phyloP scores from a whole-genome alignment of 805 yeast genomes.

The Candida peoriensis region DNA sequence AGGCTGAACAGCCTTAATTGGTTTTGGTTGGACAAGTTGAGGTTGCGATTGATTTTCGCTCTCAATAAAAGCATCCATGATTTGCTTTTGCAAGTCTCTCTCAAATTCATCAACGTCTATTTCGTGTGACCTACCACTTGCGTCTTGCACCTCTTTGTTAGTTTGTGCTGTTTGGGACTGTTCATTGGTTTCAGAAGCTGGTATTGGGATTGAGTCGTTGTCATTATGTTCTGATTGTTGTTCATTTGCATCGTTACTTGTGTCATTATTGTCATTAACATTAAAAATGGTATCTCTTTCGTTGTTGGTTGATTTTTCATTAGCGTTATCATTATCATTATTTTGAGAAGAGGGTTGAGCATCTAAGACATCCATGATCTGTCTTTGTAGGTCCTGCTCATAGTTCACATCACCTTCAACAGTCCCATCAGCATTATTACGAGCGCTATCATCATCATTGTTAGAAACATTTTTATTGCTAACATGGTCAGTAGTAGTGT shows the following conservation, averaged over 20 bases:
- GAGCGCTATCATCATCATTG: not conserved
- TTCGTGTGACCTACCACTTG: no score
- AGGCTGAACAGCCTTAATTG: no score
- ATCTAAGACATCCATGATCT: conserved; percentile 17
- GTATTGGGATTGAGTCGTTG: not conserved
- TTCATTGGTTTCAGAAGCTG: not conserved
- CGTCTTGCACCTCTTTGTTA: no score
- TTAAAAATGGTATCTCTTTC: no score
- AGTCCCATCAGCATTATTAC: not conserved
- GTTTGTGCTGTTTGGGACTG: no score
- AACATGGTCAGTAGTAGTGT: not conserved
- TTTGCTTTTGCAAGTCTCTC: conserved; percentile 20
- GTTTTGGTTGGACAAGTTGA: not conserved
- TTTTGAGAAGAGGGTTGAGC: conserved; percentile 1
- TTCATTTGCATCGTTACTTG: not conserved
- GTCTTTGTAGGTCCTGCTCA: conserved; percentile 13
- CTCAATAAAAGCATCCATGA: conserved; percentile 18
- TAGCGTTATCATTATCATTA: not conserved
- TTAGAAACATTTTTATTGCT: not conserved
- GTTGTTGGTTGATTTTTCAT: not conserved
- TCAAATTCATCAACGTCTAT: conserved; percentile 11
- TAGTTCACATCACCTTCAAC: conserved; percentile 3
- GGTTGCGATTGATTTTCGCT: conserved; percentile 2
- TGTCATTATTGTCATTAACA: no score
- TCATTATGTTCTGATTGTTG: not conserved